phyloP scores from a whole-genome alignment of 768 basidiomycete species.

The Agaricus bisporus region DNA sequence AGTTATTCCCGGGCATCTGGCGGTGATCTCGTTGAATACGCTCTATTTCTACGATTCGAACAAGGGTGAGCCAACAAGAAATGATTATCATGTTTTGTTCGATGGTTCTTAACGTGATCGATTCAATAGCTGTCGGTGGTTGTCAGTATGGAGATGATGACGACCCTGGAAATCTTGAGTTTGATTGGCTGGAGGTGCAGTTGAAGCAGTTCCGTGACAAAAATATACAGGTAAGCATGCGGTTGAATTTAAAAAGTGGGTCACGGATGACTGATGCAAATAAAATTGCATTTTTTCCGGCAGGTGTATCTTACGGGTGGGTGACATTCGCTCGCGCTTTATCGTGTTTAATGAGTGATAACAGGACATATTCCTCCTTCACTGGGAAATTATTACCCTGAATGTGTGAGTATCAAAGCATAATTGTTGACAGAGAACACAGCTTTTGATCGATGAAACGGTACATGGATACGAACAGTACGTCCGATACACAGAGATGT shows the following conservation, averaged over 20 bases:
- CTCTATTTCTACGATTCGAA: constrained; percentile 91
- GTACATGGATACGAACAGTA: constrained; percentile 30
- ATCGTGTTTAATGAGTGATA: constrained; percentile 13
- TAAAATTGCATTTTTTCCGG: background rate
- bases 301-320: constrained; percentile 25
- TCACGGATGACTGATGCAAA: background rate
- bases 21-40: constrained; percentile 83
- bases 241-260: background rate
- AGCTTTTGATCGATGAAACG: constrained; percentile 2
- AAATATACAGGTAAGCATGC: constrained; percentile 60
- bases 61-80: constrained; percentile 44
- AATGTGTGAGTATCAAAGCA: constrained; percentile 55
- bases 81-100: constrained; percentile 12
- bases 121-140: constrained; percentile 60
- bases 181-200: constrained; percentile 90
- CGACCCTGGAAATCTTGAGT: constrained; percentile 84
- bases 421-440: background rate
- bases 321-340: constrained; percentile 28
- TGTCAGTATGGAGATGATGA: constrained; percentile 54
- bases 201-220: constrained; percentile 58
- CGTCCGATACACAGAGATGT: constrained; percentile 64
- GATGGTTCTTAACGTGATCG: background rate
- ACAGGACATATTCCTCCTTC: constrained; percentile 85
- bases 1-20: constrained; percentile 68
- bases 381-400: constrained; percentile 72